Conservation (phyloP, 2,329 filamentous ascomycete species). For the Stagonosporopsis vannaccii region DNA sequence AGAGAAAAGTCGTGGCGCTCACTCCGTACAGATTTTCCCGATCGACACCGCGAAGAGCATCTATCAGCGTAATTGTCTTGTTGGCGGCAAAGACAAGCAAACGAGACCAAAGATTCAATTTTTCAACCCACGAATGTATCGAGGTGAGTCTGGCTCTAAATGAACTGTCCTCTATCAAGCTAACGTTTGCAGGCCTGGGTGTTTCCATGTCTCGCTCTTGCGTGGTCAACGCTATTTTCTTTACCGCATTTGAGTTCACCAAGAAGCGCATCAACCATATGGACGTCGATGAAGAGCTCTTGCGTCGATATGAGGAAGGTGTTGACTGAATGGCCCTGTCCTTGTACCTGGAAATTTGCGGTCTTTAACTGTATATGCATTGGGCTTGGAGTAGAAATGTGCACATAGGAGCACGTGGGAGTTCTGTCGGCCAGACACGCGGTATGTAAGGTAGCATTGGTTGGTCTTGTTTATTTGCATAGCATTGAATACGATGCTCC, state of each 20-base stretch:
- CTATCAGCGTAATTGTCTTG: conserved; percentile 82
- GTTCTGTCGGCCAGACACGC: conserved; percentile 4
- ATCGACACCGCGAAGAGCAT: conserved; percentile 86
- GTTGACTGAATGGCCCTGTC: conserved; percentile 5
- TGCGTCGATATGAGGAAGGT: conserved; percentile 35
- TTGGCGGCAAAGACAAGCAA: conserved; percentile 67
- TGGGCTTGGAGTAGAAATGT: conserved; percentile 32
- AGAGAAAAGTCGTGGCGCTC: no score
- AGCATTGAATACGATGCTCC: conserved; percentile 22
- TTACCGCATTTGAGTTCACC: conserved; percentile 84
- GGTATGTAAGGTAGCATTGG: conserved; percentile 22
- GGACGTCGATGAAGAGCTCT: conserved; percentile 47
- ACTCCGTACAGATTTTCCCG: conserved; percentile 56
- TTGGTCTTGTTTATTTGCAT: conserved; percentile 19
- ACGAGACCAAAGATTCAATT: conserved; percentile 74
- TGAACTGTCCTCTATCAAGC: not conserved
- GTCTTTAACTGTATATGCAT: conserved; percentile 28
- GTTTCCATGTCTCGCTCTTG: conserved; percentile 85
- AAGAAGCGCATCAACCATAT: conserved; percentile 65
- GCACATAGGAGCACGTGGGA: conserved; percentile 8
- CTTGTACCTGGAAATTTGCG: conserved; percentile 4
- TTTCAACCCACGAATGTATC: conserved; percentile 80
- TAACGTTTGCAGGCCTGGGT: conserved; percentile 61
- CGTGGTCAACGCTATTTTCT: conserved; percentile 87
- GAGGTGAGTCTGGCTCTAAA: conserved; percentile 59